These are phyloP conservation scores for Rosa lucieae DNA, from an alignment of 306 rosid species.

Conservation along the genomic window DNA sequence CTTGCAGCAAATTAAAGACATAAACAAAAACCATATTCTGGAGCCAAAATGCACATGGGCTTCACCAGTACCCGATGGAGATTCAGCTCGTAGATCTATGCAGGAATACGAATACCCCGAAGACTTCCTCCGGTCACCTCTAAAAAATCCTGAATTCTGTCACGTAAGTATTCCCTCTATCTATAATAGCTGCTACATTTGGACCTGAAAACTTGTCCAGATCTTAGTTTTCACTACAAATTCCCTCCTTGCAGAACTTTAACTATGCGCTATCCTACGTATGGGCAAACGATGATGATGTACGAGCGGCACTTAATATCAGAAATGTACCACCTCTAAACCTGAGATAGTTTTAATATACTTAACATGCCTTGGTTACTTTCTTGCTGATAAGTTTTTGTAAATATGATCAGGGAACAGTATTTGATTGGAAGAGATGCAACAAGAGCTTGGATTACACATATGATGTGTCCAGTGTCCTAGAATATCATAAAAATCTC, in stretches of 20 bases:
- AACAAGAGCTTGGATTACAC: conserved; percentile 21
- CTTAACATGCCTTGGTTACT: neutral
- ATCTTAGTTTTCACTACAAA: neutral
- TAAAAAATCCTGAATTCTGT: neutral
- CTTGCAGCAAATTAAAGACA: conserved; percentile 19
- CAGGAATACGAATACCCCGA: conserved; percentile 21
- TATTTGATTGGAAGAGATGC: conserved; percentile 33
- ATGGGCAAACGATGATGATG: conserved; percentile 24
- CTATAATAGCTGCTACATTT: neutral
- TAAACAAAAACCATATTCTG: conserved; percentile 17
- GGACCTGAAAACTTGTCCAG: neutral
- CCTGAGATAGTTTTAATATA: neutral
- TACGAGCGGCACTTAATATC: conserved; percentile 23
- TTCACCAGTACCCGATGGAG: conserved; percentile 18
- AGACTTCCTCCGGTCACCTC: conserved; percentile 13
- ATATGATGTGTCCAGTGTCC: conserved; percentile 16
- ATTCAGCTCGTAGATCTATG: conserved; percentile 17
- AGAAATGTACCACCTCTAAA: conserved; percentile 14
- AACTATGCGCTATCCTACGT: conserved; percentile 22
- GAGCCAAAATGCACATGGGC: conserved; percentile 30
- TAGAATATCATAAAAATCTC: conserved; percentile 24
- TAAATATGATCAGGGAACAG: conserved; percentile 2
- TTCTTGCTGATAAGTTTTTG: neutral
- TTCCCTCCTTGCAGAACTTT: conserved; percentile 20
- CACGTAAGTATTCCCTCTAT: conserved; percentile 10